Evolutionary conservation across 2,329 filamentous ascomycete species (phyloP), one percentile per base, ranked within the genome.

Genomic region (Beauveria brongniartii): DNA sequence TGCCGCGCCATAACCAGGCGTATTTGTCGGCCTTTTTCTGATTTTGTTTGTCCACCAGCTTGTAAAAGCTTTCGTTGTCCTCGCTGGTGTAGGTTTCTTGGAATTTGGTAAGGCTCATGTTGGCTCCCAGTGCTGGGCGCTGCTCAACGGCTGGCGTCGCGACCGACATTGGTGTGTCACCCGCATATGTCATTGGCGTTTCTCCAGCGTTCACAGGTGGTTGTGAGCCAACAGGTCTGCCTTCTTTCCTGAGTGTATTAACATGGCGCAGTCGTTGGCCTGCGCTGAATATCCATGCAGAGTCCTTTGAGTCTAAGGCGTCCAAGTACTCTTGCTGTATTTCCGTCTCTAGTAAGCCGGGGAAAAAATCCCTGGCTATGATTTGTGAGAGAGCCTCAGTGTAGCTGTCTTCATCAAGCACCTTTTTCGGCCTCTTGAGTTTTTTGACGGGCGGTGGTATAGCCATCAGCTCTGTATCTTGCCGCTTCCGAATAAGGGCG

Each of bases 1-100:
- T 97, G 30, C 87, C 90, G 10, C 85, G 82, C 86, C 92, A 96
- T 51, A 97, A 79, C 89, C 93, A 97, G 1, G 86, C 86, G 69
- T 96, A 90, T 68, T 93, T 96, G 69, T 92, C 88, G 0, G 89
- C 87, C 55, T 82, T 84, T 72, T 92, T 93, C 63, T 87, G 82
- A 69, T 97, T 99, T 69, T 97, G 91, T 69, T 87, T 90, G 75
- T 99, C 94, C 30, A 97, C 78, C 1, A 99, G 80, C 67, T 88
- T 89, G 74, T 96, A 96, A 77, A 99, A 97, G 67, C 90, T 95
- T 71, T 97, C 94, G 70, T 97, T 97, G 72, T 99, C 94, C 73
- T 99, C 94, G 69, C 91, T 96, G 1, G 93, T 99, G 75, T 97
- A 97, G 66, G 90, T 93, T 3, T 89, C 83, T 70, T 99, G 94